phyloP scores from a whole-genome alignment of 805 yeast species.

The Lipomyces yamanashiensis region DNA sequence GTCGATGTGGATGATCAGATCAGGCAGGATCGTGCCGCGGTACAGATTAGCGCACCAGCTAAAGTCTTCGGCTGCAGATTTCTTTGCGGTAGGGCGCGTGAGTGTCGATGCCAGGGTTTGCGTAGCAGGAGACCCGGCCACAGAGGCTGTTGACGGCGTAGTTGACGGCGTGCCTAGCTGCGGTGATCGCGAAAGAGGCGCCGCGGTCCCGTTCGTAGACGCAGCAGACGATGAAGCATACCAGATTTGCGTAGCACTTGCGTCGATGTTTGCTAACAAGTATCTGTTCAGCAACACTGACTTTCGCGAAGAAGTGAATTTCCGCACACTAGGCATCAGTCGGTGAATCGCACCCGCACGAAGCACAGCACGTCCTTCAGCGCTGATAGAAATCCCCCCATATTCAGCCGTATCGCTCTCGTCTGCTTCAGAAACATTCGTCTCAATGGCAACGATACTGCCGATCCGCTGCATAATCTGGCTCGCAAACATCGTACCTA shows the following conservation, averaged over 20 bases:
- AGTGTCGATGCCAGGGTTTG: no score
- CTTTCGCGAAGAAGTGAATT: constrained; percentile 16
- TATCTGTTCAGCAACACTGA: constrained; percentile 23
- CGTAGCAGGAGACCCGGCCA: no score
- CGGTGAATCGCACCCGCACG: constrained; percentile 22
- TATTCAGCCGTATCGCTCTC: neutral
- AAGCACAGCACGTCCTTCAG: constrained; percentile 18
- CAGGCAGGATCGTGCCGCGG: constrained; percentile 30
- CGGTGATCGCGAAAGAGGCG: no score
- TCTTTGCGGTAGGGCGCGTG: neutral
- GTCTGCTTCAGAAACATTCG: neutral
- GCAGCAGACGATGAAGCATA: neutral
- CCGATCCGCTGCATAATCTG: constrained; percentile 13
- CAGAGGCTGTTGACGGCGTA: no score
- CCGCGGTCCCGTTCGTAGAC: neutral
- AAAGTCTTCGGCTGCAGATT: constrained; percentile 16
- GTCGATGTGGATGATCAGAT: constrained; percentile 18
- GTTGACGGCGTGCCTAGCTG: no score
- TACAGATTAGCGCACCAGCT: constrained; percentile 28
- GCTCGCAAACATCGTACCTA: neutral
- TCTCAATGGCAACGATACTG: constrained; percentile 9
- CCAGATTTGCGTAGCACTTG: constrained; percentile 10
- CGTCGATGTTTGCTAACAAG: constrained; percentile 13
- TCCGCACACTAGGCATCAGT: constrained; percentile 7
- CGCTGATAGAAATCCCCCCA: neutral